Base-by-base conservation (phyloP, 345 rosid genomes). In the Cochlearia excelsa region DNA sequence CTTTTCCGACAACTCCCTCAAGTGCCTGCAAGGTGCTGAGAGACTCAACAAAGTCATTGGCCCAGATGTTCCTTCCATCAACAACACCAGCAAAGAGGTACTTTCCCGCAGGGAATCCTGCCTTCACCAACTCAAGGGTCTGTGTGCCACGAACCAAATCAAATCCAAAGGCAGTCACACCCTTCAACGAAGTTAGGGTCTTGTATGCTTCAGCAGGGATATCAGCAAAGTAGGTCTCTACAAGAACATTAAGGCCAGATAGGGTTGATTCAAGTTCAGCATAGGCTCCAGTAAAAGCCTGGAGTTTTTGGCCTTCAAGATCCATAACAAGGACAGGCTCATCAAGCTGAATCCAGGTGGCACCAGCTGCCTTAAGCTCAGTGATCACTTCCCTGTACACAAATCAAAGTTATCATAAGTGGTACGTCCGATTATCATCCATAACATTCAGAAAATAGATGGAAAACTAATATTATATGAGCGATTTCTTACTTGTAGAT, bases 61-160 rank as follows among this genome's bases (percentile, higher is more conserved):
- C 97, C 99, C 99, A 93, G 73, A 93, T 87, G 82, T 93, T 93
- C 82, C 99, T 84, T 70, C 99, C 99, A 59, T 93, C 99, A 66
- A 88, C 97, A 57, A 92, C 88, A 48, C 98, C 98, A 78, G 94
- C 95, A 63, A 92, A 88, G 52, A 92, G 89, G 76, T 82, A 80
- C 58, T 92, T 92, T 40, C 87, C 95, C 47, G 62, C 56, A 8
- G 98, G 98, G 82, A 86, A 88, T 3, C 75, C 80, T 7, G 77
- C 74, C 93, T 86, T 86, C 79, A 92, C 77, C 79, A 92, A 76
- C 41, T 84, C 95, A 69, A 83, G 71, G 51, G 95, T 86, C 84
- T 84, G 77, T 16, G 86, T 67, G 79, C 98, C 98, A 72, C 97
- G 97, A 66, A 86, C 82, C 82, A 88, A 79, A 72, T 92, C 98